Evolutionary conservation across 2,329 filamentous ascomycete species (phyloP), one percentile per base, ranked within the genome.

Genomic region (Colletotrichum caudatum): DNA sequence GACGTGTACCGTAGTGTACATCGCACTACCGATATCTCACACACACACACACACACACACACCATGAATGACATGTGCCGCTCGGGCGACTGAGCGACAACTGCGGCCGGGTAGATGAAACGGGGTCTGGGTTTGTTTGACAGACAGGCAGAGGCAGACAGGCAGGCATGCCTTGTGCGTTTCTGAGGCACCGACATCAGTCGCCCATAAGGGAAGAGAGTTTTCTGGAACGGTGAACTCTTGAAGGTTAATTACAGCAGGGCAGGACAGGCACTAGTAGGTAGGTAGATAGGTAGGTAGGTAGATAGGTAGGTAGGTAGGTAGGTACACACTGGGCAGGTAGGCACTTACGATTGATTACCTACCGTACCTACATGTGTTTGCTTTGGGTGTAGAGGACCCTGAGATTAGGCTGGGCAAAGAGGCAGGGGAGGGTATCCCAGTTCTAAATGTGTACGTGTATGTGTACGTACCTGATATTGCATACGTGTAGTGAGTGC

Each of bases 51-150:
- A 35, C 33, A 35, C 33, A 35, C 33, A 35, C 35, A 35, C 6
- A 35, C 6, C 6, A 9, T 35, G 7, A 35, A 9, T 35, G 35
- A 9, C 9, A 29, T 23, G 56, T 53, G 33, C 44, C 51, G 50
- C 64, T 58, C 59, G 61, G 63, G 58, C 68, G 41, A 64, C 39
- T 54, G 69, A 53, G 26, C 53, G 62, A 53, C 68, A 35, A 56
- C 39, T 54, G 65, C 39, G 26, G 39, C 51, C 12, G 33, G 26
- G 44, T 33, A 51, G 50, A 68, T 71, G 64, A 71, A 71, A 71
- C 69, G 58, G 44, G 44, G 44, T 29, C 44, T 71, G 44, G 58
- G 58, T 39, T 69, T 63, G 65, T 69, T 64, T 64, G 59, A 48
- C 48, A 48, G 64, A 35, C 14, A 67, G 50, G 64, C 54, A 66